Base-by-base conservation (phyloP, 805 yeast species). In the Kockiozyma suomiensis region DNA sequence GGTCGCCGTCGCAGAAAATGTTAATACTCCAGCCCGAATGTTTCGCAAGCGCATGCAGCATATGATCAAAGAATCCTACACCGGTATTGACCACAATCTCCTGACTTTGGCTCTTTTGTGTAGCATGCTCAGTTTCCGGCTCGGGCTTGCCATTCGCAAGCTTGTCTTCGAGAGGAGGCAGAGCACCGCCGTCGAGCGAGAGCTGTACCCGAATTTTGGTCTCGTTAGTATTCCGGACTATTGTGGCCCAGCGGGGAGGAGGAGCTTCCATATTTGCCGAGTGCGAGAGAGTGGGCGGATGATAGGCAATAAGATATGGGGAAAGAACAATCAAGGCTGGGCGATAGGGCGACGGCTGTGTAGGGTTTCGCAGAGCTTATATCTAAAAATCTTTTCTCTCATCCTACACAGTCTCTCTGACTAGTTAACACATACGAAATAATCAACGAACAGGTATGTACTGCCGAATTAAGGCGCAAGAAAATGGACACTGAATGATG, bases 1-100 rank as follows among this genome's bases (percentile, higher is more conserved):
- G 78, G 73, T 94, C 99, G 47, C 99, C 99, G 59, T 87, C 82
- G 75, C 98, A 93, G 72, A 88, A 96, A 19, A 94, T 82, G 35
- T 89, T 79, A 58, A 94, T 72, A 12, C 97, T 89, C 99, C 98
- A 94, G 17, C 98, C 98, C 0, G 96, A 80, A 75, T 94, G 99
- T 71, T 94, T 94, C 41, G 98, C 97, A 68, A 94, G 79, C 0
- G 99, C 99, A 70, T 93, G 97, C 50, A 94, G 78, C 99, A 94
- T 94, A 75, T 94, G 99, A 77, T 94, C 98, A 59, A 93, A 76
- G 72, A 94, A 94, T 0, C 98, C 99, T 56, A 94, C 83, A 54
- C 99, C 99, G 0, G 98, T 88, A 69, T 89, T 88, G 53, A 94
- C 85, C 33, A 84, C 79, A 61, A 94, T 91, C 8, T 81, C 78